Evolutionary conservation across 169 alveolate species (phyloP), one percentile per base, ranked within the genome.

Genomic region (Eimeria falciformis): DNA sequence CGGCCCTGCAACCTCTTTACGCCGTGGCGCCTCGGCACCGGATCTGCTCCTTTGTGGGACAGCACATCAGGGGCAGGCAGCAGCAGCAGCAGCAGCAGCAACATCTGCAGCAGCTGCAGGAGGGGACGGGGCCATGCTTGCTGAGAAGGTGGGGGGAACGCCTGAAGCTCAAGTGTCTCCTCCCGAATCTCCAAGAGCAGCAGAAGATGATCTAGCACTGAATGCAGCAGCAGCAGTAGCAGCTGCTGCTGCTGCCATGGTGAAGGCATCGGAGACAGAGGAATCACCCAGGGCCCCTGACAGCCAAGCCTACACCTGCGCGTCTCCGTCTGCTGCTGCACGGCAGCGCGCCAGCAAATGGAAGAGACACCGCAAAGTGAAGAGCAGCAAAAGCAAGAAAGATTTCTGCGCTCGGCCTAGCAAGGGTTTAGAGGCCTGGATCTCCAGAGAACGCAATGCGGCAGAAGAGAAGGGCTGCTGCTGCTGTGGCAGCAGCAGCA

Each of bases 1-100:
- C 75, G 25, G 5, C 46, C 33, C 88, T 29, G 9, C 75, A 50
- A 50, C 40, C 6, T 4, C 17, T 4, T 46, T 17, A 33, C 69
- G 88, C 53, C 88, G 71, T 1, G 53, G 88, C 33, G 23, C 53
- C 21, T 46, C 88, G 25, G 73, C 88, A 47, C 73, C 88, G 18
- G 46, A 46, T 53, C 40, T 79, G 25, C 88, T 50, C 43, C 12
- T 46, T 45, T 9, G 45, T 25, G 86, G 27, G 2, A 40, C 3
- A 7, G 65, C 66, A 46, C 37, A 21, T n/a, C n/a, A n/a, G n/a
- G n/a, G n/a, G 73, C 71, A 46, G 40, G 5, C 88, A 29, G 71
- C 53, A 79, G 71, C 88, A 47, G 88, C 75, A 79, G 71, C 43
- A 68, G 14, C 73, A 62, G 25, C 47, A 69, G 62, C 62, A 14